Conservation (phyloP, 495 filamentous ascomycete species). For the Pyronema omphalodes region DNA sequence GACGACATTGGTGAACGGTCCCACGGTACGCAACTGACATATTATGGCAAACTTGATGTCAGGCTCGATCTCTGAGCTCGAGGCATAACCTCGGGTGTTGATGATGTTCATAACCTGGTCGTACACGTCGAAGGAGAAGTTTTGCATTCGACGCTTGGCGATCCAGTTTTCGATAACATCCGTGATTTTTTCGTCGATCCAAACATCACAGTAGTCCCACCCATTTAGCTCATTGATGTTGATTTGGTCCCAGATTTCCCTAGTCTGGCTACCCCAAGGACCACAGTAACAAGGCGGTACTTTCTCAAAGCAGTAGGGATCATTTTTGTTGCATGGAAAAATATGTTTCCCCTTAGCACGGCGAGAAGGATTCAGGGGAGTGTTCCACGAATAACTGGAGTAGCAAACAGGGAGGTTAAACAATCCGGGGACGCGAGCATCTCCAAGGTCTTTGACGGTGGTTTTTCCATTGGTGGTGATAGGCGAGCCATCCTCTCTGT, state of each 20-base stretch:
- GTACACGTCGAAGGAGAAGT: slow-evolving; percentile 2
- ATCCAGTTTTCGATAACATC: slow-evolving; percentile 16
- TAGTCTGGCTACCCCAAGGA: slow-evolving; percentile 11
- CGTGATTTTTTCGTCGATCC: slow-evolving; percentile 10
- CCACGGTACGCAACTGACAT: slow-evolving; percentile 13
- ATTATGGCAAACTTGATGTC: slow-evolving; percentile 11
- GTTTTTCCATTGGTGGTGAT: slow-evolving; percentile 7
- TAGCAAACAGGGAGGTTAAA: slow-evolving; percentile 18
- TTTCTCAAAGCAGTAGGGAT: slow-evolving; percentile 9
- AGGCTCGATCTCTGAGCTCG: slow-evolving; percentile 3
- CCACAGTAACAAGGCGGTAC: slow-evolving; percentile 19
- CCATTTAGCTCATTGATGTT: slow-evolving; percentile 7
- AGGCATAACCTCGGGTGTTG: slow-evolving; percentile 7
- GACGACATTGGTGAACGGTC: slow-evolving; percentile 1
- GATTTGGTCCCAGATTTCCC: slow-evolving; percentile 12
- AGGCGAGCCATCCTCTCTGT: background rate
- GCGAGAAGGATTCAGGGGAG: slow-evolving; percentile 5
- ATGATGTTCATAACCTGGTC: slow-evolving; percentile 11
- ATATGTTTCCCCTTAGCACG: background rate
- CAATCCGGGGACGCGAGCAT: slow-evolving; percentile 10
- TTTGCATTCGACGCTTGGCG: slow-evolving; percentile 12
- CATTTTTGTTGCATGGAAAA: slow-evolving; percentile 3
- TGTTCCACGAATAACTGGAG: slow-evolving; percentile 18
- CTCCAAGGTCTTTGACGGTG: slow-evolving; percentile 5
- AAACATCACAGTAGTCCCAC: slow-evolving; percentile 8